These are phyloP conservation scores for Penicillium steckii DNA, from an alignment of 495 filamentous ascomycete species.

Conservation along the genomic window DNA sequence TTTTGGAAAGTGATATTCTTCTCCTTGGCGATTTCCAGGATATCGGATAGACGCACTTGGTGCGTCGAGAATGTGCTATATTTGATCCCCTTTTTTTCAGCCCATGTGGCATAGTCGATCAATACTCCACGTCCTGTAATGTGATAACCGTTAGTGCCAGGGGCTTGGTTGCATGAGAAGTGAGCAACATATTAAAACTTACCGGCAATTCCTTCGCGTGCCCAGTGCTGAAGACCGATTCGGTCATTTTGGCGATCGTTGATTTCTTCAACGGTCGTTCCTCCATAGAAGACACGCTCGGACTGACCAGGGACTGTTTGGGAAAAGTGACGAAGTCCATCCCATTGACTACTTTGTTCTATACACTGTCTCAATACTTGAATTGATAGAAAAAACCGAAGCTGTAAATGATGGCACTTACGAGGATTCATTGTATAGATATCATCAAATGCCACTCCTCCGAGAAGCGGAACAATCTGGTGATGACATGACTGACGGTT, in stretches of 20 bases:
- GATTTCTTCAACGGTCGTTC: conserved; percentile 46
- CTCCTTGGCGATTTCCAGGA: conserved; percentile 36
- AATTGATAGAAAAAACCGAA: too few relatives aligned
- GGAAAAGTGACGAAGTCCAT: conserved; percentile 60
- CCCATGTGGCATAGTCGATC: conserved; percentile 54
- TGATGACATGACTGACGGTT: conserved; percentile 41
- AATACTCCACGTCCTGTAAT: conserved; percentile 51
- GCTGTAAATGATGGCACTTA: too few relatives aligned
- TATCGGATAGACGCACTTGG: conserved; percentile 38
- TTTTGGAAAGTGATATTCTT: conserved; percentile 39
- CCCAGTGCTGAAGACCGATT: conserved; percentile 48
- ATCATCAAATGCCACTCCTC: conserved; percentile 56
- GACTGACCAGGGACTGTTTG: conserved; percentile 31
- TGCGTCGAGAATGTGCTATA: conserved; percentile 38
- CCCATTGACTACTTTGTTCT: conserved; percentile 70
- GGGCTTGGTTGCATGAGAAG: background rate
- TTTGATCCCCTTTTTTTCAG: conserved; percentile 33
- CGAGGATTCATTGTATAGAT: conserved; percentile 67
- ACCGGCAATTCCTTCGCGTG: conserved; percentile 45
- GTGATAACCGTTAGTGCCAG: background rate
- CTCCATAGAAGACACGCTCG: conserved; percentile 50
- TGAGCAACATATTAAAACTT: conserved; percentile 5
- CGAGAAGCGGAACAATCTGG: conserved; percentile 39
- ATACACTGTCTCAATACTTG: too few relatives aligned
- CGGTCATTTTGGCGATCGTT: conserved; percentile 49